Evolutionary conservation across 2,329 filamentous ascomycete genomes (phyloP), one percentile per base, ranked within the genome.

Genomic region (Neofusicoccum laricinum): DNA sequence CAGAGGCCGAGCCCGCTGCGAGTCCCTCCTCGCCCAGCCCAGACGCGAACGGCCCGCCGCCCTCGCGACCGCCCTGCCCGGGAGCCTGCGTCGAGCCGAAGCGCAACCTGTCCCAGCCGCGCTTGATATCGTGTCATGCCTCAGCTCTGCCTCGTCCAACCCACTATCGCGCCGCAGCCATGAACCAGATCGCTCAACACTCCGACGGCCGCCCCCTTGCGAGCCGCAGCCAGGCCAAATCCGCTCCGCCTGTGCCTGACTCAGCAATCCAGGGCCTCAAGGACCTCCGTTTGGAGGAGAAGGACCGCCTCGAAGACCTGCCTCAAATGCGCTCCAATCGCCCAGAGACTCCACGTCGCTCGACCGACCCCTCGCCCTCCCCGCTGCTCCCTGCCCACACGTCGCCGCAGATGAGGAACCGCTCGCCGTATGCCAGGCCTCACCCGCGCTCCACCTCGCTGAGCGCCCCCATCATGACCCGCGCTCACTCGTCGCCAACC

Each of bases 361-460:
- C 75, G 63, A 80, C 78, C 25, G 76, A 81, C 46, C 76, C 79
- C 30, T 70, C 73, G 48, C 64, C 70, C 40, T 65, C 70, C 21
- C 59, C 69, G 64, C 49, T 73, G 65, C 67, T 73, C 66, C 66
- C 69, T 69, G 50, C 66, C 63, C 66, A 69, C 71, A 64, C 68
- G 71, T 71, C 69, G 70, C 61, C 67, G 70, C 74, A 73, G 64
- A 74, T 76, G 59, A 77, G 80, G 61, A 82, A 80, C 69, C 76
- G 78, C 32, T 81, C 80, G n/a, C 80, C 80, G 38, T 82, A 82
- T 69, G 75, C 78, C 34, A 75, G 80, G 63, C 72, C 72, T 38
- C 81, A 82, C 71, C 71, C 81, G 21, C 79, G 80, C 64, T 81
- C 79, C 5, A 75, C 78, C 21, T 82, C 79, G 64, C 75, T 77